phyloP scores from a whole-genome alignment of 208 protist genomes.

The Herpetomonas samuelpessoai region DNA sequence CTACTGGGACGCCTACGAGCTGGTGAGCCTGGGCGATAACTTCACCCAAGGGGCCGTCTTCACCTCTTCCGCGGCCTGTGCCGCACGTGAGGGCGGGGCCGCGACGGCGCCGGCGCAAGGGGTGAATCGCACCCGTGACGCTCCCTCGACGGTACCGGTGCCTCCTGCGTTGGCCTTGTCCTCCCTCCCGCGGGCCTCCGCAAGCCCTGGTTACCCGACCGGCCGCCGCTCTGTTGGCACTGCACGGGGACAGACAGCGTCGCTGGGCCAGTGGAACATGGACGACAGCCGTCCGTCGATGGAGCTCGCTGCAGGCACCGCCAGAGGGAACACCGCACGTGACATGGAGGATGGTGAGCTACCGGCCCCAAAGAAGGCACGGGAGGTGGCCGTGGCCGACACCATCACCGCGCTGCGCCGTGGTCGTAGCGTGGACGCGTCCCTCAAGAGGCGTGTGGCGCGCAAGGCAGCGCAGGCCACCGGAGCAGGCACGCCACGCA shows the following conservation, averaged over 20 bases:
- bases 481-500: no score
- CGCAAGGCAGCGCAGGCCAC: not conserved
- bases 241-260: no score
- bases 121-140: not conserved
- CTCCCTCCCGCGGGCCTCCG: no score
- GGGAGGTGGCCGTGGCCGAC: not conserved
- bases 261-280: not conserved
- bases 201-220: no score
- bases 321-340: no score
- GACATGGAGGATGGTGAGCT: no score
- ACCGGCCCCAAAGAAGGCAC: no score
- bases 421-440: not conserved
- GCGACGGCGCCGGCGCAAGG: not conserved
- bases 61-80: constrained; percentile 1
- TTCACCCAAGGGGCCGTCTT: constrained; percentile 58
- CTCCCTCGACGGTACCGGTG: not conserved
- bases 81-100: not conserved
- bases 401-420: not conserved
- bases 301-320: no score
- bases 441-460: not conserved
- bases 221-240: no score
- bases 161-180: no score
- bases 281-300: no score
- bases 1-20: constrained; percentile 27
- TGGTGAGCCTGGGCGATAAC: constrained; percentile 31